Conservation (phyloP, 441 rosid species). For the Gossypium trilobum region DNA sequence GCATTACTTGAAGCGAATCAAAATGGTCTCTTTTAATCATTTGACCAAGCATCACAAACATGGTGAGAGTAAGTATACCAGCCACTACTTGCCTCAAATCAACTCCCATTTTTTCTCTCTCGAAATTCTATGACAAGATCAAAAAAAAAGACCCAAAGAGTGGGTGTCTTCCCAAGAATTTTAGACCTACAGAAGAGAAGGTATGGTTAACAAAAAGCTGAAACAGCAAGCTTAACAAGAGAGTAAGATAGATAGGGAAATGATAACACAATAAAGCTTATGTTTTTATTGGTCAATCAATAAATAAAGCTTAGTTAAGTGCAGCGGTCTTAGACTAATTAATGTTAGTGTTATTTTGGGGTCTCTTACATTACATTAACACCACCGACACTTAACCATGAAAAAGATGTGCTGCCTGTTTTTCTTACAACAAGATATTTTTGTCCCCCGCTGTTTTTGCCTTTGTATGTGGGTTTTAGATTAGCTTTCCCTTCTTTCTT, state of each 20-base stretch:
- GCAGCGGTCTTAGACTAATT: not conserved
- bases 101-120: slow-evolving; percentile 46
- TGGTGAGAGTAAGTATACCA: slow-evolving; percentile 80
- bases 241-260: not conserved
- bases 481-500: not conserved
- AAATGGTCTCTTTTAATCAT: slow-evolving; percentile 88
- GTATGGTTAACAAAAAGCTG: not conserved
- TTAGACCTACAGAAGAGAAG: not conserved
- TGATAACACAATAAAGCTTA: not conserved
- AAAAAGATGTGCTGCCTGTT: not conserved
- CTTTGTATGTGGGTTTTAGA: not conserved
- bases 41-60: slow-evolving; percentile 92
- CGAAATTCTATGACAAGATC: not conserved
- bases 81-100: slow-evolving; percentile 96
- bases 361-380: not conserved
- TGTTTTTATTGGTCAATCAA: not conserved
- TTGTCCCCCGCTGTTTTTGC: not conserved
- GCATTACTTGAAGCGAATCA: slow-evolving; percentile 54
- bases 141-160: not conserved
- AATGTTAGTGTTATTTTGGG: not conserved
- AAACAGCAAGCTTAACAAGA: not conserved
- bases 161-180: not conserved
- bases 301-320: not conserved
- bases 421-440: not conserved
- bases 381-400: slow-evolving; percentile 5